Evolutionary conservation across 2,329 filamentous ascomycete species (phyloP).

Genomic region (Ramichloridium luteum): DNA sequence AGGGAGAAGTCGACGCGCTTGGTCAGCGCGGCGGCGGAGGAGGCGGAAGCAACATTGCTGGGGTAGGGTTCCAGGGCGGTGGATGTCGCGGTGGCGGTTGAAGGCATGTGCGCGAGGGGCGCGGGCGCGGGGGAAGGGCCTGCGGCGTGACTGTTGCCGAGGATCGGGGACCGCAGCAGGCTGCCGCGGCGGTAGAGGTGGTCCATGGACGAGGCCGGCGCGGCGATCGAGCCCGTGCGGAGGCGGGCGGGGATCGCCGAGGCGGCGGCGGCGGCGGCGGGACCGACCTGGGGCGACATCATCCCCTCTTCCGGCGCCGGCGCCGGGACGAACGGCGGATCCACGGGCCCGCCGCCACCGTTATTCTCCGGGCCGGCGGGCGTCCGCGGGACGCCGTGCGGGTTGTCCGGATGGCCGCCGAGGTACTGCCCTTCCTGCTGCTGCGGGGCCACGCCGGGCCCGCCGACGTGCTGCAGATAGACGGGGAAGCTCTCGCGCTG

Average conservation of each 20-base stretch:
- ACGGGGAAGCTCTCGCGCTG: slow-evolving; percentile 55
- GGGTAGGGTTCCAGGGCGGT: no score
- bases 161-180: slow-evolving; percentile 38
- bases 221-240: slow-evolving; percentile 41
- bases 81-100: no score
- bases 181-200: slow-evolving; percentile 17
- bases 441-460: slow-evolving; percentile 28
- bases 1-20: slow-evolving; percentile 60
- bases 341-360: slow-evolving; percentile 24
- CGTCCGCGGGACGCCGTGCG: slow-evolving; percentile 26
- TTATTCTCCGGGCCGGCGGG: slow-evolving; percentile 6
- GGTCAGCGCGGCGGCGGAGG: slow-evolving; percentile 42
- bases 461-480: slow-evolving; percentile 41
- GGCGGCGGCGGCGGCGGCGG: slow-evolving; percentile 9
- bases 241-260: slow-evolving; percentile 16
- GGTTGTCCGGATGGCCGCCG: slow-evolving; percentile 34
- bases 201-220: slow-evolving; percentile 9
- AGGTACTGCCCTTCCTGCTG: not conserved
- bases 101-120: no score
- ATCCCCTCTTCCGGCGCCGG: no score
- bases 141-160: slow-evolving; percentile 37
- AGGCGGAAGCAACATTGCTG: no score
- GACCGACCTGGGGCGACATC: slow-evolving; percentile 21
- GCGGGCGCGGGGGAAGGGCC: slow-evolving; percentile 49
- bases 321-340: slow-evolving; percentile 35